Evolutionary conservation across 768 basidiomycete genomes (phyloP).

Genomic region (Pleurotus tuoliensis): DNA sequence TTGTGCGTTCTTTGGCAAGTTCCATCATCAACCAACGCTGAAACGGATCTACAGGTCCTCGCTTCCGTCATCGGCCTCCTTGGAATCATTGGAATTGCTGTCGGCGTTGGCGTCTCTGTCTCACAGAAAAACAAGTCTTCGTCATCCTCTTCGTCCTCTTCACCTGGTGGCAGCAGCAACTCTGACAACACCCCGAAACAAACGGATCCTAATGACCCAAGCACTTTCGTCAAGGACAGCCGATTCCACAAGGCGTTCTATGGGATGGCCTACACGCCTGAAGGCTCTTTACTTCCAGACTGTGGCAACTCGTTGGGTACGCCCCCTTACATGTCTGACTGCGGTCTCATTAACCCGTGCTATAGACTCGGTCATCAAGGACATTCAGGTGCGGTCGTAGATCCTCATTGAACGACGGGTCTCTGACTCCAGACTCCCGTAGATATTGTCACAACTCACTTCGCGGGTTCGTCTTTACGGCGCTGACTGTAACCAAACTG

Average conservation of each 20-base stretch:
- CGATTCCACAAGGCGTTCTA: conserved; percentile 74
- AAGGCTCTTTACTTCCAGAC: conserved; percentile 62
- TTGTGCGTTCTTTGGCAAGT: conserved; percentile 39
- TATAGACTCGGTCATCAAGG: conserved; percentile 55
- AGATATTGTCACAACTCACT: conserved; percentile 86
- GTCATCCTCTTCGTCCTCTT: conserved; percentile 4
- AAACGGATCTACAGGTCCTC: conserved; percentile 39
- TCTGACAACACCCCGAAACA: conserved; percentile 16
- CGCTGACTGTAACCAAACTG: conserved; percentile 81
- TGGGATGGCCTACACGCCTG: conserved; percentile 85
- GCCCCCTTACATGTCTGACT: not conserved
- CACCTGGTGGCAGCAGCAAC: conserved; percentile 10
- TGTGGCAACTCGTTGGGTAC: conserved; percentile 56
- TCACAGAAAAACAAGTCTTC: conserved; percentile 45
- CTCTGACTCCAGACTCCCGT: not conserved
- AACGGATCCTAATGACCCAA: conserved; percentile 62
- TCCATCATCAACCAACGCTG: not conserved
- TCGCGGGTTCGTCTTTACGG: conserved; percentile 83
- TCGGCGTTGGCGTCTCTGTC: conserved; percentile 63
- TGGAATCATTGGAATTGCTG: conserved; percentile 51
- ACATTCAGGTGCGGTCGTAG: conserved; percentile 55
- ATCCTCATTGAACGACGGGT: no score
- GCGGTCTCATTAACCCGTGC: not conserved
- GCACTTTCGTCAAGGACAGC: conserved; percentile 67
- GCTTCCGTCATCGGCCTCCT: conserved; percentile 43